Conservation (phyloP, 441 rosid genomes). For the Pelargonium cotyledonis region DNA sequence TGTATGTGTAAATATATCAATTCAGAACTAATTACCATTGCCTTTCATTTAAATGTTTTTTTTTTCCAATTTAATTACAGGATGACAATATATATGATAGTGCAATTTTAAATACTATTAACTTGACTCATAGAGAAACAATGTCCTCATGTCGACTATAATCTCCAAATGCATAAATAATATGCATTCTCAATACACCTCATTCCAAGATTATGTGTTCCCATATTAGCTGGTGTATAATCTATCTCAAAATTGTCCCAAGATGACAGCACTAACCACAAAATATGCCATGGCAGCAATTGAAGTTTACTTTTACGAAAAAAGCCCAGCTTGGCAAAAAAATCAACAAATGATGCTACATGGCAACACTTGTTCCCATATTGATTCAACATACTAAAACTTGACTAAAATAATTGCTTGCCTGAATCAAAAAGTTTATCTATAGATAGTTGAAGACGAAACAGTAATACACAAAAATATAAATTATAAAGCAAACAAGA, state of each 20-base stretch:
- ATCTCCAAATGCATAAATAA: not conserved
- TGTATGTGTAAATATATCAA: not conserved
- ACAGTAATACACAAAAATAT: not conserved
- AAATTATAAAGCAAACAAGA: not conserved
- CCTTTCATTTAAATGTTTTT: too few relatives aligned
- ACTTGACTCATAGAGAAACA: not conserved
- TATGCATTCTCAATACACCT: not conserved
- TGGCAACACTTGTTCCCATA: too few relatives aligned
- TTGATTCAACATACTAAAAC: not conserved
- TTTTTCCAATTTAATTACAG: not conserved
- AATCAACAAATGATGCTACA: not conserved
- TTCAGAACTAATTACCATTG: too few relatives aligned
- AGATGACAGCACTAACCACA: not conserved
- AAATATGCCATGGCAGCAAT: too few relatives aligned
- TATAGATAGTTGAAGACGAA: not conserved
- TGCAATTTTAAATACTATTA: not conserved
- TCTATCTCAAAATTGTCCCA: not conserved
- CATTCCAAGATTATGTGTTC: not conserved
- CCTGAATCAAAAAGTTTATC: not conserved
- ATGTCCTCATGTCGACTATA: not conserved
- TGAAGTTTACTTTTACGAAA: not conserved
- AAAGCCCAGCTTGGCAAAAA: not conserved
- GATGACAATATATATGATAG: not conserved
- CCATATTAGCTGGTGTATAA: not conserved
- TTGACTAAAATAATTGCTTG: too few relatives aligned